phyloP scores from a whole-genome alignment of 129 eudicot species.

The Dittrichia graveolens region DNA sequence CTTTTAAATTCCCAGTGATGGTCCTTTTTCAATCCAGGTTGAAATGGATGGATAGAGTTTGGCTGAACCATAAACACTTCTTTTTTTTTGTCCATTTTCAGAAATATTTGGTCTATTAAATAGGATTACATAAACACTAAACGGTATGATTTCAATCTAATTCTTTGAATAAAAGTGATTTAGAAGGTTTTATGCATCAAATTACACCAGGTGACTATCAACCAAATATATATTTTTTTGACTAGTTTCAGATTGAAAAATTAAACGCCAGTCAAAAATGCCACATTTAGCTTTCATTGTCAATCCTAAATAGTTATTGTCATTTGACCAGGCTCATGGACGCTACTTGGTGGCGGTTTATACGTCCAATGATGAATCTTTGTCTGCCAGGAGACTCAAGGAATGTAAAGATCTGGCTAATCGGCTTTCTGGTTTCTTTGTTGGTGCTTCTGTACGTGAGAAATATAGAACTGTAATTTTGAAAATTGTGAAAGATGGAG shows the following conservation, averaged over 20 bases:
- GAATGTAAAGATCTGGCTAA: conserved; percentile 82
- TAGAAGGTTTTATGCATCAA: not conserved
- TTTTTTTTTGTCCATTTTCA: not conserved
- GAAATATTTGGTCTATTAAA: not conserved
- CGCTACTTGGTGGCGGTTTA: conserved; percentile 51
- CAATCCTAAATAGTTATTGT: conserved; percentile 6
- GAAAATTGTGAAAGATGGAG: conserved; percentile 71
- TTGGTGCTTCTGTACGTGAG: conserved; percentile 66
- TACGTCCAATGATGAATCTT: conserved; percentile 41
- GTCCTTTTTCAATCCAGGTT: not conserved
- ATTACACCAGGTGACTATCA: not conserved
- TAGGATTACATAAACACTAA: not conserved
- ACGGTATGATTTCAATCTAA: not conserved
- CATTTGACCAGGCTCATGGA: conserved; percentile 60
- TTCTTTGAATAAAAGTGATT: not conserved
- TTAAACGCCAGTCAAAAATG: not conserved
- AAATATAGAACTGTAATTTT: conserved; percentile 60
- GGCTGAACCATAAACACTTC: not conserved
- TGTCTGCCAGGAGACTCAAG: conserved; percentile 53
- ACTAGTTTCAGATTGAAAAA: not conserved
- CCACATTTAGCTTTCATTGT: not conserved
- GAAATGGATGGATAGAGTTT: not conserved
- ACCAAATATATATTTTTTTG: not conserved
- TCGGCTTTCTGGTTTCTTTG: conserved; percentile 71
- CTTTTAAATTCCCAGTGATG: not conserved